Conservation (phyloP, 345 rosid genomes). For the Streptanthus diversifolius region DNA sequence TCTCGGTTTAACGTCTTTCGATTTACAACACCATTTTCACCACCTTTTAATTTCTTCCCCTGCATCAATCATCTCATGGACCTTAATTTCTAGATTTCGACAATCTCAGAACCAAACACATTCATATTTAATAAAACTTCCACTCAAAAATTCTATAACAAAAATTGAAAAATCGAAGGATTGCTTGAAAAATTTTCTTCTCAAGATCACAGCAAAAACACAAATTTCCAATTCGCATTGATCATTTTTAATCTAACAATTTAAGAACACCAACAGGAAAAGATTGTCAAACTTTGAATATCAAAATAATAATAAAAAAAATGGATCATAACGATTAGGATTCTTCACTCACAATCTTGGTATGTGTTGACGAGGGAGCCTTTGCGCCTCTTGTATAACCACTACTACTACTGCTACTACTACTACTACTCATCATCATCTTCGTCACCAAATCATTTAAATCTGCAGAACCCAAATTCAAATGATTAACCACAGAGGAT, state of each 20-base stretch:
- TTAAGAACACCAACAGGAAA: background rate
- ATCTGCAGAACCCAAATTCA: constrained; percentile 3
- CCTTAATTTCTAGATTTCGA: background rate
- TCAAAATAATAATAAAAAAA: background rate
- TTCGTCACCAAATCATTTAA: constrained; percentile 8
- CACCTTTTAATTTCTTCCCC: constrained; percentile 41
- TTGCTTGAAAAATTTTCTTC: background rate
- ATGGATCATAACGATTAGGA: background rate
- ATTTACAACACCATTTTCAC: constrained; percentile 39
- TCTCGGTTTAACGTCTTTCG: constrained; percentile 41
- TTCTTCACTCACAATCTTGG: constrained; percentile 11
- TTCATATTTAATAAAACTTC: background rate
- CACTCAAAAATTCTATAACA: background rate
- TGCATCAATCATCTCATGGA: constrained; percentile 36
- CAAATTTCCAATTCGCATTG: background rate
- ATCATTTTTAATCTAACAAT: background rate
- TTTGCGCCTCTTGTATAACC: background rate
- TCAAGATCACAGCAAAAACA: constrained; percentile 4
- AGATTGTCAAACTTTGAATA: background rate
- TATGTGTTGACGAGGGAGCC: background rate
- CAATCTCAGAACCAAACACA: background rate
- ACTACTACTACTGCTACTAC: constrained; percentile 2
- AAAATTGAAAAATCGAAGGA: background rate
- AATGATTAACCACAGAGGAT: background rate
- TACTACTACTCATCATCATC: constrained; percentile 12